Percentiles rank a stretch among this genome's conserved stretches.
phyloP scores from a whole-genome alignment of 1,284 basidiomycete genomes.

The Xerocomus amazonicus region DNA sequence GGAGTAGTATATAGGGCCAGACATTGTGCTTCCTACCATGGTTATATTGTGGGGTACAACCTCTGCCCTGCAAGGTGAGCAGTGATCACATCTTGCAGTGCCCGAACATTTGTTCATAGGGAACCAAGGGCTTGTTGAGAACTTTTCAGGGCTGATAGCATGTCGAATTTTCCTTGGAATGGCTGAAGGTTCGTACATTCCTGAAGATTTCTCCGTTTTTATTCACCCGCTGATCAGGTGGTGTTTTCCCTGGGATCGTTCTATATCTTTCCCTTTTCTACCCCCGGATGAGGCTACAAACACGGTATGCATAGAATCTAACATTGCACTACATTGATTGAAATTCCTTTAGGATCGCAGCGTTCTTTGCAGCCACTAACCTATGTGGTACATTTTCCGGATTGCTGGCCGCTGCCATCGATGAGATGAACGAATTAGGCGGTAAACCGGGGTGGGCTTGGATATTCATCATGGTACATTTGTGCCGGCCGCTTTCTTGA shows the following conservation, averaged over 20 bases:
- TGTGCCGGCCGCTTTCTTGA: too few species aligned
- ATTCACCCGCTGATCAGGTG: conserved; percentile 36
- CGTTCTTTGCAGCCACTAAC: conserved; percentile 53
- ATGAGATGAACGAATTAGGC: conserved; percentile 48
- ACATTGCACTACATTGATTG: neutral
- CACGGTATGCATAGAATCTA: conserved; percentile 38
- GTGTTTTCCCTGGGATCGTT: conserved; percentile 55
- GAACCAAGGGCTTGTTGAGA: conserved; percentile 46
- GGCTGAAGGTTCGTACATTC: conserved; percentile 44
- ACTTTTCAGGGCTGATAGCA: conserved; percentile 51
- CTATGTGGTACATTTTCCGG: conserved; percentile 63
- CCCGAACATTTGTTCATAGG: neutral
- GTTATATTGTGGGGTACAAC: conserved; percentile 57
- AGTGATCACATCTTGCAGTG: neutral
- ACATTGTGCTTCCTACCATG: conserved; percentile 53
- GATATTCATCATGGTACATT: conserved; percentile 57
- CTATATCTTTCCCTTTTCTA: conserved; percentile 60
- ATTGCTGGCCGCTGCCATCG: conserved; percentile 57
- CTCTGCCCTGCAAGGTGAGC: conserved; percentile 49
- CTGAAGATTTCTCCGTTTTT: conserved; percentile 41
- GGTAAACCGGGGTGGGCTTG: conserved; percentile 54
- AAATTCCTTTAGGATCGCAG: conserved; percentile 37
- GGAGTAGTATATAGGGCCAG: conserved; percentile 51
- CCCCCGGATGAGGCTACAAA: conserved; percentile 52
- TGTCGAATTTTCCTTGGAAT: conserved; percentile 65